These are phyloP conservation scores for Cyberlindnera maritima DNA, from an alignment of 805 yeast species.

Conservation along the genomic window DNA sequence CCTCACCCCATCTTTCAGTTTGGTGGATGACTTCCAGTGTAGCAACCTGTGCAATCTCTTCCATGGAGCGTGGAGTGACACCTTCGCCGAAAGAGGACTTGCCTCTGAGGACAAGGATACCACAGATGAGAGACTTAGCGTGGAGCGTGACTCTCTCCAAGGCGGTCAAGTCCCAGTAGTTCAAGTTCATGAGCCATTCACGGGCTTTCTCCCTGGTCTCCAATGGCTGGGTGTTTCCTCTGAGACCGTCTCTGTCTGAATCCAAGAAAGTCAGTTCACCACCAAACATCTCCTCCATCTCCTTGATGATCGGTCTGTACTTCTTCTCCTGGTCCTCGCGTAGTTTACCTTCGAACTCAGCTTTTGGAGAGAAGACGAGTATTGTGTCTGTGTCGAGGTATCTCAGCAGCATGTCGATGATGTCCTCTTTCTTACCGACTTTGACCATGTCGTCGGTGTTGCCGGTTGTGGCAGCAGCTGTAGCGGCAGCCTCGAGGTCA, in stretches of 20 bases:
- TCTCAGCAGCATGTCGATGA: slow-evolving; percentile 61
- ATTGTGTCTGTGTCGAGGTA: slow-evolving; percentile 95
- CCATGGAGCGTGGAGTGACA: slow-evolving; percentile 43
- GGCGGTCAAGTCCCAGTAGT: slow-evolving; percentile 78
- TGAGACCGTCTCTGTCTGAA: slow-evolving; percentile 75
- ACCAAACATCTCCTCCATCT: slow-evolving; percentile 58
- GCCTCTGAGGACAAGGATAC: slow-evolving; percentile 59
- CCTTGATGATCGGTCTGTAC: slow-evolving; percentile 71
- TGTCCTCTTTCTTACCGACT: slow-evolving; percentile 55
- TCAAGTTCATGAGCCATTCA: slow-evolving; percentile 60
- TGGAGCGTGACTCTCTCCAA: slow-evolving; percentile 86
- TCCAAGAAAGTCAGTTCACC: slow-evolving; percentile 58
- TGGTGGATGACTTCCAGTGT: slow-evolving; percentile 82
- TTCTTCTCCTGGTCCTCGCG: slow-evolving; percentile 75
- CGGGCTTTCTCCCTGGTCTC: slow-evolving; percentile 60
- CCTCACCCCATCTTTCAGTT: slow-evolving; percentile 95
- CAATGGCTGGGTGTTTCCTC: slow-evolving; percentile 72
- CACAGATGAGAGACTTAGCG: slow-evolving; percentile 84
- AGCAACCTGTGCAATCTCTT: slow-evolving; percentile 73
- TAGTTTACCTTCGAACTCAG: slow-evolving; percentile 80
- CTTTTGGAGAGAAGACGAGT: slow-evolving; percentile 74
- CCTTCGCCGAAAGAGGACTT: slow-evolving; percentile 47
- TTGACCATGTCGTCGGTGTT: slow-evolving; percentile 53
- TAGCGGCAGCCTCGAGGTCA: slow-evolving; percentile 53
- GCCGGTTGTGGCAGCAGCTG: slow-evolving; percentile 33